phyloP scores from a whole-genome alignment of 2,329 filamentous ascomycete species.

The Colletotrichum paranaense region DNA sequence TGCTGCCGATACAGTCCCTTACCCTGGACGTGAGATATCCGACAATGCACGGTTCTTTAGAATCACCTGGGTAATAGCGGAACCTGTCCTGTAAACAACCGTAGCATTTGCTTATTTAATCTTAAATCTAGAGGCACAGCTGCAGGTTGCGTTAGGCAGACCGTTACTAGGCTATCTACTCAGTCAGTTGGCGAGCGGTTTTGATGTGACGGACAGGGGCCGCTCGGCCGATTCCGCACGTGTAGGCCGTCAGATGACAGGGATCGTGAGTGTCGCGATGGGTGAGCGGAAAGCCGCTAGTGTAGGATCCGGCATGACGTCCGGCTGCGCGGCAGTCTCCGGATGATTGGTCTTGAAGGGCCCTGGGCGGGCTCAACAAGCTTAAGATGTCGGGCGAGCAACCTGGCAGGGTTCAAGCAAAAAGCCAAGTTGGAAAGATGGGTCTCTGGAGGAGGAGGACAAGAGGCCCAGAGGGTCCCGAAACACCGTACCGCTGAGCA shows the following conservation, averaged over 20 bases:
- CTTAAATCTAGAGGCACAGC: not conserved
- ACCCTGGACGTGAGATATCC: not conserved
- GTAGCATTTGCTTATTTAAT: not conserved
- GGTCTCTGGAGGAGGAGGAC: not conserved
- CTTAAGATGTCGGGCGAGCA: constrained; percentile 21
- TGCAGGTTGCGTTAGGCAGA: not conserved
- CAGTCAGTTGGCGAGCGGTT: not conserved
- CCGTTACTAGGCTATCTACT: not conserved
- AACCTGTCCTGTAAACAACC: not conserved
- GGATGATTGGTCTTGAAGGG: not conserved
- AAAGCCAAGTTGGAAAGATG: not conserved
- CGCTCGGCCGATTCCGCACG: constrained; percentile 29
- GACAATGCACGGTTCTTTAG: not conserved
- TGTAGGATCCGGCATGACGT: constrained; percentile 10
- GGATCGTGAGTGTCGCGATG: not conserved
- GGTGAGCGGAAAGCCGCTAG: constrained; percentile 3
- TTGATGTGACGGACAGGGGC: not conserved
- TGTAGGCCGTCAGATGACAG: constrained; percentile 11
- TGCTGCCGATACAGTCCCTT: not conserved
- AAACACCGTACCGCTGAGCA: constrained; percentile 10
- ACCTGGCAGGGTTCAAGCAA: constrained; percentile 8
- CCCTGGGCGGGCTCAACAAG: constrained; percentile 9
- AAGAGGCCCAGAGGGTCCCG: not conserved
- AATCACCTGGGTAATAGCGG: not conserved
- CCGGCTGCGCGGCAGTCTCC: not conserved